Evolutionary conservation across 208 protist genomes (phyloP), one percentile per base, ranked within the genome.

Genomic region (Wallacemonas sp.): DNA sequence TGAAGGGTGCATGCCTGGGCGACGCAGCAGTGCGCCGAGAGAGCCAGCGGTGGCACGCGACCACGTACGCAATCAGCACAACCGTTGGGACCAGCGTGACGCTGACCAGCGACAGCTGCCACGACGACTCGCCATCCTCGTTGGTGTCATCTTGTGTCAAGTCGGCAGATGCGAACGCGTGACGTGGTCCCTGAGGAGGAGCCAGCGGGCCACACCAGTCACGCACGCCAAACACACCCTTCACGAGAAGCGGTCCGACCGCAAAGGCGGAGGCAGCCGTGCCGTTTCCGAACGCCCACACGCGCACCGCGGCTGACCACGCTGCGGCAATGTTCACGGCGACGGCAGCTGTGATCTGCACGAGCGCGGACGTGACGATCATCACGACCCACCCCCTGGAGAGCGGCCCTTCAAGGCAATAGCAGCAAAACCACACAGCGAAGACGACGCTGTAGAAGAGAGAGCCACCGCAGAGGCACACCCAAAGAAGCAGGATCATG

Each of bases 1-100:
- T n/a, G n/a, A n/a, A n/a, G n/a, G n/a, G n/a, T n/a, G n/a, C n/a
- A n/a, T n/a, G n/a, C n/a, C n/a, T n/a, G n/a, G n/a, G n/a, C n/a
- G n/a, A n/a, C n/a, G n/a, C n/a, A n/a, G n/a, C n/a, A n/a, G n/a
- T 24, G 8, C 30, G 44, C n/a, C 65, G 65, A 23, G 19, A 24
- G 2, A 77, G 58, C 58, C 57, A 63, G 21, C 38, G 61, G 34
- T 54, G 36, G 52, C 55, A 56, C 1, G 55, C 11, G 44, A 56
- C 8, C 44, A 72, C 41, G 49, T 68, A 77, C 27, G 72, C 8
- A 19, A 72, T 24, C n/a, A 77, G 19, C 8, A 68, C 36, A 19
- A 24, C 58, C 1, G 65, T 61, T 3, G 72, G 72, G n/a, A 72
- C 21, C 33, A 56, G 48, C 0, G 65, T 65, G 9, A 36, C 52